Conservation (phyloP, 257 asterid species). For the Dorcoceras hygrometricum region DNA sequence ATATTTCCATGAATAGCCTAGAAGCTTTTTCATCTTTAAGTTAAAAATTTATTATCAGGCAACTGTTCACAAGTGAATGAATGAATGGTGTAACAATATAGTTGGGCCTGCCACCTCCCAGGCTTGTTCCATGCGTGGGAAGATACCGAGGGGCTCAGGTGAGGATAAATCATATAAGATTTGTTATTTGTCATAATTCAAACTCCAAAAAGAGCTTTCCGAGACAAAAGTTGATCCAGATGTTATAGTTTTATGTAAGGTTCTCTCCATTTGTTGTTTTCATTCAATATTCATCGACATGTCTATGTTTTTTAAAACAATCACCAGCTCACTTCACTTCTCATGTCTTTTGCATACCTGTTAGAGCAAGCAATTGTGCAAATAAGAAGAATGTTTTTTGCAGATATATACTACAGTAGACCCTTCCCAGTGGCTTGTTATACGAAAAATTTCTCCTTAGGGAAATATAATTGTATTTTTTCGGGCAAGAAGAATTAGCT, state of each 20-base stretch:
- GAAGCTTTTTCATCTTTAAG: conserved; percentile 6
- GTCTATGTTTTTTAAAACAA: not conserved
- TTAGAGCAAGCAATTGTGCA: not conserved
- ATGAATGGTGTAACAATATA: not conserved
- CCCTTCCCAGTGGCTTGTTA: not conserved
- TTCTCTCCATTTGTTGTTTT: not conserved
- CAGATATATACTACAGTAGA: not conserved
- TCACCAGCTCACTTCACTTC: not conserved
- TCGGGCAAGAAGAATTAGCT: not conserved
- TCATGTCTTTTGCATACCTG: not conserved
- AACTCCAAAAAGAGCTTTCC: not conserved
- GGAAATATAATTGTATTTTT: conserved; percentile 11
- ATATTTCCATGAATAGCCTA: conserved; percentile 9
- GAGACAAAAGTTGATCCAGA: not conserved
- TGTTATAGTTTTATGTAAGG: not conserved
- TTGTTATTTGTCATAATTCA: not conserved
- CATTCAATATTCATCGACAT: not conserved
- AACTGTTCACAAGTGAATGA: not conserved
- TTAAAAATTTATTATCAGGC: conserved; percentile 7
- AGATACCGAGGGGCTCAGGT: not conserved
- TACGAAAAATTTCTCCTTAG: conserved; percentile 1
- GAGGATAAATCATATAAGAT: not conserved
- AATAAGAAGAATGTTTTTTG: not conserved
- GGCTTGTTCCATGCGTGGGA: not conserved
- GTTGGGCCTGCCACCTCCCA: not conserved